Evolutionary conservation across 2,329 filamentous ascomycete genomes (phyloP), one percentile per base, ranked within the genome.

Genomic region (Myriosclerotinia curreyana): DNA sequence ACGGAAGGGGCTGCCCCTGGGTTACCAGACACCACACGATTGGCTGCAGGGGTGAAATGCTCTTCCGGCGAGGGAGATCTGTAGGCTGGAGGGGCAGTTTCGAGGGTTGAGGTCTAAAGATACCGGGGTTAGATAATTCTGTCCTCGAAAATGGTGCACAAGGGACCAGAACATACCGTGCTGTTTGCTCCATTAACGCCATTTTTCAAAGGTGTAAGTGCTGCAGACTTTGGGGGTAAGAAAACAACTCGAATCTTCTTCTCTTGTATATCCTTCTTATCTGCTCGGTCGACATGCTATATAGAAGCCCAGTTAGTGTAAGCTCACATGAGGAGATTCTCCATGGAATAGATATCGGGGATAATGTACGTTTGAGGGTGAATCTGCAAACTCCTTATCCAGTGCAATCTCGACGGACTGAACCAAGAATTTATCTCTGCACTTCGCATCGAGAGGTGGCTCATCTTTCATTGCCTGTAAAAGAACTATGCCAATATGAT

Each of bases 381-480:
- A 86, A 75, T 89, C 96, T 65, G 83, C 82, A 72, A 91, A 91
- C 73, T 96, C 92, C 79, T 92, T 91, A 74, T 96, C 91, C 68
- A 87, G 82, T 28, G 89, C 88, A 69, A 97, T 90, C 60, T 87
- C 82, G 56, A 96, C 91, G 34, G 93, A 96, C 79, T 98, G 94
- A 44, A 98, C 94, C 62, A 98, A 85, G 78, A 98, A 98, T 81
- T 98, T 98, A 83, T 98, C 94, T 77, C 91, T 89, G 81, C 95
- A 99, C 77, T 92, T 93, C 67, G 90, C 87, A 76, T 96, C 93
- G 65, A 82, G 77, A 25, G 93, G 85, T 64, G 94, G 94, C 74
- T 98, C 93, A 74, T 92, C 86, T 82, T 96, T 97, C 95, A 99
- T 97, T 31, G 94, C 92, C 80, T 99, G 95, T 50, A 99, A 86